Conservation (phyloP, 164 flowering plant species). For the Taxillus chinensis region DNA sequence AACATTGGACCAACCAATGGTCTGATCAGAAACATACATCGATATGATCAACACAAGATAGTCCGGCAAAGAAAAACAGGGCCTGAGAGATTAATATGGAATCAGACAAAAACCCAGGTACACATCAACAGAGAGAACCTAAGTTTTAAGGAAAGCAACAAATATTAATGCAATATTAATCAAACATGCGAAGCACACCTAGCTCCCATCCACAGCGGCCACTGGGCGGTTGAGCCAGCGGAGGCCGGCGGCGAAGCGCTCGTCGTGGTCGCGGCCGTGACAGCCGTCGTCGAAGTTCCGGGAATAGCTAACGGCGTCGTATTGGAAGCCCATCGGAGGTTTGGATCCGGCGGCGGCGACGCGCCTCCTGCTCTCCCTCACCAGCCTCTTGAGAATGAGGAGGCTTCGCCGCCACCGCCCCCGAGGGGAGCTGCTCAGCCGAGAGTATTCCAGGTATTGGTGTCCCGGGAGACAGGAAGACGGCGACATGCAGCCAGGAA, state of each 20-base stretch:
- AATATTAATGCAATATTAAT: no score
- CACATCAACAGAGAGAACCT: no score
- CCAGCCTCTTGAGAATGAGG: conserved; percentile 27
- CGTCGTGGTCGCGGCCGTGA: conserved; percentile 17
- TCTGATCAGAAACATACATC: no score
- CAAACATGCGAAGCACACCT: no score
- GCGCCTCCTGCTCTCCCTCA: conserved; percentile 37
- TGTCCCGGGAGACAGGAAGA: conserved; percentile 30
- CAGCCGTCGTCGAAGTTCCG: conserved; percentile 60
- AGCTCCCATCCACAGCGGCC: conserved; percentile 9
- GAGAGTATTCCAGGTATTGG: conserved; percentile 21
- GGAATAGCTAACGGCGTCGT: conserved; percentile 57
- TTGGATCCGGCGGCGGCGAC: conserved; percentile 11
- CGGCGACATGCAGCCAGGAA: conserved; percentile 28
- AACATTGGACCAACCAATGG: no score
- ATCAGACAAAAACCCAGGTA: no score
- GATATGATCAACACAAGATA: no score
- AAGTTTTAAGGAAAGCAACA: no score
- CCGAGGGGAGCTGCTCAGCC: conserved; percentile 11
- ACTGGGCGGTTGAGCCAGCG: conserved; percentile 22
- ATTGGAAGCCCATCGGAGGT: conserved; percentile 29
- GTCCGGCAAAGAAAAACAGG: no score
- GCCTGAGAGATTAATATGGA: no score
- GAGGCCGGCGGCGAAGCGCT: conserved; percentile 20
- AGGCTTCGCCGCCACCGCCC: conserved; percentile 27